Percentiles rank a stretch among this genome's conserved stretches.
These are phyloP conservation scores for Podila minutissima DNA, from an alignment of 192 early-diverging fungal genomes.

Conservation along the genomic window DNA sequence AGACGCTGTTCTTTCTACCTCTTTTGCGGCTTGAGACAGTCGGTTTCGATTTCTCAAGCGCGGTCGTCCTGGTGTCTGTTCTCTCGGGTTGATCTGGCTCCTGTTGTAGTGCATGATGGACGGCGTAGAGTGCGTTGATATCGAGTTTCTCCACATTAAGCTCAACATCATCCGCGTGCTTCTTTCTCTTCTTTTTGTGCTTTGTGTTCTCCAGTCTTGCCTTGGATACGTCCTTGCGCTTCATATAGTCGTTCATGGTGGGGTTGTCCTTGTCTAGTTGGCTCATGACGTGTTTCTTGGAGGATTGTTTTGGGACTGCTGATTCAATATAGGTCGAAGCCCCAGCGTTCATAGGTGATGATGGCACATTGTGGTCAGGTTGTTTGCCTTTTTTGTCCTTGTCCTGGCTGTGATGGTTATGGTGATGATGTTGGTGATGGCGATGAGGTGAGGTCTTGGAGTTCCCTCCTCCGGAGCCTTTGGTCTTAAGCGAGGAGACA, in stretches of 20 bases:
- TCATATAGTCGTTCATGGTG: not conserved
- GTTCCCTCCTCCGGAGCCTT: too few species aligned
- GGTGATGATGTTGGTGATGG: not conserved
- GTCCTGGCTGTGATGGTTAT: not conserved
- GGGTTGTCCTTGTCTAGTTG: not conserved
- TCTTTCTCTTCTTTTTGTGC: constrained; percentile 2
- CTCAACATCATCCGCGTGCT: constrained; percentile 4
- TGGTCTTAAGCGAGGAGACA: not conserved
- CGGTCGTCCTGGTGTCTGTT: not conserved
- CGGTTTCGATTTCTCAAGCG: too few species aligned
- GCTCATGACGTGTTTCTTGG: not conserved
- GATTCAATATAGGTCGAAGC: not conserved
- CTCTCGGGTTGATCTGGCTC: not conserved
- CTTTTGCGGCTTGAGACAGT: not conserved
- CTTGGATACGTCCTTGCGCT: constrained; percentile 3
- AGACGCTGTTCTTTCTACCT: not conserved
- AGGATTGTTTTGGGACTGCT: not conserved
- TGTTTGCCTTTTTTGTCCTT: not conserved
- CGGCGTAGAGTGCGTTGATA: not conserved
- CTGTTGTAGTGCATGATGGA: not conserved
- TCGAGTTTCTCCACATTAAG: constrained; percentile 17
- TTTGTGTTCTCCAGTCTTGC: not conserved
- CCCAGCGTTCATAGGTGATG: not conserved
- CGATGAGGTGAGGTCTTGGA: not conserved
- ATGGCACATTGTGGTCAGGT: not conserved